phyloP scores from a whole-genome alignment of 2,329 filamentous ascomycete genomes.

The Apiospora aurea region DNA sequence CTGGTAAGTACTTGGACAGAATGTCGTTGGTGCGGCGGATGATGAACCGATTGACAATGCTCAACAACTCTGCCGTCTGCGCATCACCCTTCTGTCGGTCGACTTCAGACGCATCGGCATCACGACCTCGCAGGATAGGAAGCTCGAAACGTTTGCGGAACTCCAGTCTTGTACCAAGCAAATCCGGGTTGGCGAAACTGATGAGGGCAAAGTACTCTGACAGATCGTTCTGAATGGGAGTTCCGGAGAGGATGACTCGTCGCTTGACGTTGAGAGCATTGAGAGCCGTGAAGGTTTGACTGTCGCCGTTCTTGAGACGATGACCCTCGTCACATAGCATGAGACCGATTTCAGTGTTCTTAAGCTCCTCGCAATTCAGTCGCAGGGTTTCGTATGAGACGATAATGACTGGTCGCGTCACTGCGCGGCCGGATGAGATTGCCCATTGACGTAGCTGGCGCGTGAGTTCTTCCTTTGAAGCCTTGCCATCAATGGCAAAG shows the following conservation, averaged over 20 bases:
- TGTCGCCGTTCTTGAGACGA: constrained; percentile 95
- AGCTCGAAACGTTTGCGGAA: constrained; percentile 95
- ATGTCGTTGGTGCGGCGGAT: constrained; percentile 98
- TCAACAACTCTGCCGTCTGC: constrained; percentile 79
- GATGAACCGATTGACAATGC: constrained; percentile 96
- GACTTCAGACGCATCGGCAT: constrained; percentile 84
- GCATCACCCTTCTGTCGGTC: constrained; percentile 86
- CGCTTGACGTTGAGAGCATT: constrained; percentile 90
- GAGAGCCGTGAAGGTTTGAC: constrained; percentile 90
- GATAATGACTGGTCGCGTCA: constrained; percentile 93
- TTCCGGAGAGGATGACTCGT: constrained; percentile 93
- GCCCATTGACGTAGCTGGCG: constrained; percentile 94
- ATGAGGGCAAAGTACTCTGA: constrained; percentile 97
- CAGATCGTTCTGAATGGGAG: constrained; percentile 97
- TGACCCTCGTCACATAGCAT: constrained; percentile 97
- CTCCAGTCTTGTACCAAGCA: constrained; percentile 86
- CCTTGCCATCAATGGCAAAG: constrained; percentile 97
- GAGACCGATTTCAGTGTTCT: constrained; percentile 87
- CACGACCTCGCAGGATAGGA: constrained; percentile 88
- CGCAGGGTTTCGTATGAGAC: constrained; percentile 97
- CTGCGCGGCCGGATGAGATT: constrained; percentile 85
- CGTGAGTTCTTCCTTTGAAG: constrained; percentile 90
- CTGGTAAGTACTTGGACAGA: constrained; percentile 92
- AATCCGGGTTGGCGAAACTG: constrained; percentile 93
- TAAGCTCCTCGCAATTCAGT: constrained; percentile 88